These are phyloP conservation scores for Gentiana dahurica DNA, from an alignment of 257 asterid species.

Conservation along the genomic window DNA sequence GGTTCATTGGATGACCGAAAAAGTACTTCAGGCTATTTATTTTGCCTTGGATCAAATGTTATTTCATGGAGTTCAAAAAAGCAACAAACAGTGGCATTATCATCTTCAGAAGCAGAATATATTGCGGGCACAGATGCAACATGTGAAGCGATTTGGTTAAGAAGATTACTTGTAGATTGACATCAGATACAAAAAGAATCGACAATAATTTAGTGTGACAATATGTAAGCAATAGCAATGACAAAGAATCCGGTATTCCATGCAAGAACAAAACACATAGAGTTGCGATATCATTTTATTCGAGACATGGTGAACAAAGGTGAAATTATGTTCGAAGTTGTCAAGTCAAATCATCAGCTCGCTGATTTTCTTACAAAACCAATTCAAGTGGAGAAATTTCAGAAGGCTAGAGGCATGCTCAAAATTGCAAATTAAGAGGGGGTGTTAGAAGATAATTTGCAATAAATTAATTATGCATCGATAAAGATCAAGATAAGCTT, in stretches of 20 bases:
- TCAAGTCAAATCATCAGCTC: not conserved
- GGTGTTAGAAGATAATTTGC: not conserved
- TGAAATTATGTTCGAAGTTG: not conserved
- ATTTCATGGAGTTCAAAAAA: not conserved
- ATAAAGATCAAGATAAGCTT: too few species aligned
- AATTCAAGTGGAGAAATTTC: not conserved
- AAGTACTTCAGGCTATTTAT: not conserved
- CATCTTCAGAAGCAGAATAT: not conserved
- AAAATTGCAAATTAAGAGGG: not conserved
- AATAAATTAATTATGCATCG: too few species aligned
- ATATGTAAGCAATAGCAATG: not conserved
- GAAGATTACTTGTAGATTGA: not conserved
- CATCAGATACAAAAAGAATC: not conserved
- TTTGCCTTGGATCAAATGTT: not conserved
- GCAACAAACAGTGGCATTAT: not conserved
- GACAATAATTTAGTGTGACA: not conserved
- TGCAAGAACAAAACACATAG: not conserved
- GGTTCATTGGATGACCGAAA: conserved; percentile 1
- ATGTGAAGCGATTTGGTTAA: not conserved
- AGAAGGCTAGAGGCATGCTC: not conserved
- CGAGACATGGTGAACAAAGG: not conserved
- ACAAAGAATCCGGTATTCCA: not conserved
- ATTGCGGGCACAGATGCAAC: not conserved
- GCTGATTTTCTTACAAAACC: not conserved
- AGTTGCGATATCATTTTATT: not conserved